These are phyloP conservation scores for Alternaria brassicae DNA, from an alignment of 2,329 filamentous ascomycete genomes.

Conservation along the genomic window DNA sequence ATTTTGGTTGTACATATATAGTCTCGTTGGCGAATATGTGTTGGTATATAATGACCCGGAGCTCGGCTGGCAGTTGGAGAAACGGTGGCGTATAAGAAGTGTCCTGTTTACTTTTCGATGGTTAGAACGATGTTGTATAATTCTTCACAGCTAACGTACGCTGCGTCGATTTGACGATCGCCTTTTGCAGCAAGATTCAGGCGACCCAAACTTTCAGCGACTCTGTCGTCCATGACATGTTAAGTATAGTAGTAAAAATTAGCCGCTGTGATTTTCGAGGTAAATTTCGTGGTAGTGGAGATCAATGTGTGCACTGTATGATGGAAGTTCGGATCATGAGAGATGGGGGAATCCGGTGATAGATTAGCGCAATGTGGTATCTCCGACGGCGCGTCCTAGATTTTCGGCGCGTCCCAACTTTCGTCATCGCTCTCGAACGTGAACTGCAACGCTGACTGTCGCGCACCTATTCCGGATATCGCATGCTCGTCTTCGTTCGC, in stretches of 20 bases:
- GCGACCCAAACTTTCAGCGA: background rate
- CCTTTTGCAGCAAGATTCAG: background rate
- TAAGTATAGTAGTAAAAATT: background rate
- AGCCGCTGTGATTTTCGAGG: background rate
- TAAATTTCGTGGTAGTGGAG: background rate
- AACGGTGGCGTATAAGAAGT: background rate
- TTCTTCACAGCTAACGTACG: background rate
- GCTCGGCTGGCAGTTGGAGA: slow-evolving; percentile 6
- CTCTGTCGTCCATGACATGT: background rate
- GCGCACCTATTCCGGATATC: background rate
- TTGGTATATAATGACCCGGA: slow-evolving; percentile 15
- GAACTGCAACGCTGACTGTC: background rate
- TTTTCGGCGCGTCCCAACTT: slow-evolving; percentile 17
- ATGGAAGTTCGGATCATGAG: background rate
- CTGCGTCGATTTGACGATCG: background rate
- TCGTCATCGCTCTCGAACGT: slow-evolving; percentile 5
- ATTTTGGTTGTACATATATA: slow-evolving; percentile 6
- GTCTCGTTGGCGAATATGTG: slow-evolving; percentile 6
- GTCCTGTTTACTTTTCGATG: background rate
- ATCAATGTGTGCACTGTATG: background rate
- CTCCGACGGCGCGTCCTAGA: slow-evolving; percentile 13
- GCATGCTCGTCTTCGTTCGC: background rate
- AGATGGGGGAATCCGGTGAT: slow-evolving; percentile 9
- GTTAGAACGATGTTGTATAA: background rate
- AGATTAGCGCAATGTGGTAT: slow-evolving; percentile 4